These are phyloP conservation scores for Fusarium paranaense DNA, from an alignment of 2,329 filamentous ascomycete genomes.

Conservation along the genomic window DNA sequence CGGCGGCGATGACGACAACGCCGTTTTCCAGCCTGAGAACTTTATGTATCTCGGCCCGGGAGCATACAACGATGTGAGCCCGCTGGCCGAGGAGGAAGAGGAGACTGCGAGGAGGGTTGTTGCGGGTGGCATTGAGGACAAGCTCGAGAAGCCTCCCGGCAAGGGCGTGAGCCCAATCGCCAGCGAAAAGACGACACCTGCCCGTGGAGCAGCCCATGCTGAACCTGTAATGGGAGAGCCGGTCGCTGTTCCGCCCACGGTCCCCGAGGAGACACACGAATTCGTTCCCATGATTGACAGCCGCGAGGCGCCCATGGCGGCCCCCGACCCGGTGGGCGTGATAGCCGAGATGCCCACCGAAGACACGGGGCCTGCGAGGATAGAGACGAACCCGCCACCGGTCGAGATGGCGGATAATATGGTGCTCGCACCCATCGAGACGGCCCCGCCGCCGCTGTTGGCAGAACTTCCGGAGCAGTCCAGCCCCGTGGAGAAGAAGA, in stretches of 20 bases:
- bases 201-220: conserved; percentile 28
- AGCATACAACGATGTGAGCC: conserved; percentile 58
- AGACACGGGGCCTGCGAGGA: conserved; percentile 53
- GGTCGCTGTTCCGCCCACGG: conserved; percentile 33
- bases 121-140: conserved; percentile 34
- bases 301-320: conserved; percentile 49
- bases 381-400: conserved; percentile 58
- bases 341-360: conserved; percentile 62
- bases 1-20: conserved; percentile 43
- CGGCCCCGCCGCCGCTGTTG: conserved; percentile 36
- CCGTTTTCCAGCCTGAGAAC: conserved; percentile 63
- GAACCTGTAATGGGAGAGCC: conserved; percentile 21
- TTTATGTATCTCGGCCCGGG: conserved; percentile 66
- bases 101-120: conserved; percentile 46
- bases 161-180: conserved; percentile 47
- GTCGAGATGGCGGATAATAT: conserved; percentile 58
- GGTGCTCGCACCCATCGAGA: conserved; percentile 52
- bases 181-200: conserved; percentile 47
- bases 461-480: conserved; percentile 55
- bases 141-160: conserved; percentile 21
- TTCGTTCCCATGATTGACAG: conserved; percentile 51
- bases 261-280: conserved; percentile 31
- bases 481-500: conserved; percentile 45
- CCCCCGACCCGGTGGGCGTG: conserved; percentile 56
- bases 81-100: conserved; percentile 55